Percentiles rank a stretch among this genome's conserved stretches.
phyloP scores from a whole-genome alignment of 2,329 filamentous ascomycete genomes.

The Trichoderma koningiopsis region DNA sequence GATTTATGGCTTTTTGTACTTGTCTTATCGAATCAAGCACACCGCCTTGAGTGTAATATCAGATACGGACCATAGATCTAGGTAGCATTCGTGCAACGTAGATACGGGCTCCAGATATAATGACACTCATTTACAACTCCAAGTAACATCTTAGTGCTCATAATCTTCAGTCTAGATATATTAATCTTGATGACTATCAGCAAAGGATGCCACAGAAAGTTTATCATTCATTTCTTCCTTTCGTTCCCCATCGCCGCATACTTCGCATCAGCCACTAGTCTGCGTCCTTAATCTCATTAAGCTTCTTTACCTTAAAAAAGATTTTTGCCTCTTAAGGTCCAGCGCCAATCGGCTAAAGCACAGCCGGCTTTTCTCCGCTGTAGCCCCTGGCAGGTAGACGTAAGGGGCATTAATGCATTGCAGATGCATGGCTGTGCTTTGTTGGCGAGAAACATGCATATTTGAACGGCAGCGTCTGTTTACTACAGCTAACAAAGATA shows the following conservation, averaged over 20 bases:
- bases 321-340: not conserved
- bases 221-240: too few relatives aligned
- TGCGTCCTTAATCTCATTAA: not conserved
- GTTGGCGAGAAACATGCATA: not conserved
- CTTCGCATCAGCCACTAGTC: not conserved
- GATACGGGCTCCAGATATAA: too few relatives aligned
- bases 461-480: not conserved
- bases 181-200: too few relatives aligned
- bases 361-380: not conserved
- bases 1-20: not conserved
- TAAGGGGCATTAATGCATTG: not conserved
- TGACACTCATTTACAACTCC: not conserved
- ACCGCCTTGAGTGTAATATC: not conserved
- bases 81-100: too few relatives aligned
- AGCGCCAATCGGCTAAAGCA: not conserved
- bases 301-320: slow-evolving; percentile 13
- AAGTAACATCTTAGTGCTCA: not conserved
- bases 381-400: not conserved
- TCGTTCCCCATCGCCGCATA: too few relatives aligned
- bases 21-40: not conserved
- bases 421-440: not conserved
- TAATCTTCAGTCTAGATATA: too few relatives aligned
- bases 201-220: too few relatives aligned
- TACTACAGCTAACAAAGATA: not conserved
- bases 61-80: not conserved